A percentile compares a stretch with the other conserved stretches of the same genome.
These are phyloP conservation scores for Chalciporus chontae DNA, from an alignment of 768 basidiomycete genomes.

Conservation along the genomic window DNA sequence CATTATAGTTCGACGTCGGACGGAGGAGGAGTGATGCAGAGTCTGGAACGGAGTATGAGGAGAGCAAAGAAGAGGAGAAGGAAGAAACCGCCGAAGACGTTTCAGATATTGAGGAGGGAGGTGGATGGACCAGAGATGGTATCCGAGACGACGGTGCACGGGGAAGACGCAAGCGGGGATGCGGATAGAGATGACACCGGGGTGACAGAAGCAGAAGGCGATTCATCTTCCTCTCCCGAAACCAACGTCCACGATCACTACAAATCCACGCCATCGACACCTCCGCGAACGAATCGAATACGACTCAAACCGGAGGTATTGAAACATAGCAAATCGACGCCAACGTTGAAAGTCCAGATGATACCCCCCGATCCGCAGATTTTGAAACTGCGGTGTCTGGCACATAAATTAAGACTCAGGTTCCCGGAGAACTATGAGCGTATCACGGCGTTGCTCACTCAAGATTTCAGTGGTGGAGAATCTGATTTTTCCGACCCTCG, in stretches of 20 bases:
- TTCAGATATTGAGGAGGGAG: slow-evolving; percentile 28
- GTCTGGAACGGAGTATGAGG: slow-evolving; percentile 37
- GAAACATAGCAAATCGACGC: slow-evolving; percentile 47
- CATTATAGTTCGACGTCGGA: slow-evolving; percentile 36
- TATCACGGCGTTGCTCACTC: slow-evolving; percentile 30
- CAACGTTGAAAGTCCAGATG: slow-evolving; percentile 37
- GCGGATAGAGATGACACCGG: slow-evolving; percentile 24
- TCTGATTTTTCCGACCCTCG: slow-evolving; percentile 34
- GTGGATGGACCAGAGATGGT: slow-evolving; percentile 17
- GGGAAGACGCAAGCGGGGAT: slow-evolving; percentile 24
- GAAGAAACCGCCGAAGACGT: slow-evolving; percentile 31
- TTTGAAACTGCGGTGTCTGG: slow-evolving; percentile 50
- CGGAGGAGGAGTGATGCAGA: slow-evolving; percentile 34
- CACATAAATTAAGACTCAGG: slow-evolving; percentile 50
- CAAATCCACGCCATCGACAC: slow-evolving; percentile 31
- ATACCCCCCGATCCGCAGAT: slow-evolving; percentile 46
- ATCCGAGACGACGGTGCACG: slow-evolving; percentile 22
- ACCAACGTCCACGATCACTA: slow-evolving; percentile 7
- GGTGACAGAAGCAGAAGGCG: slow-evolving; percentile 16
- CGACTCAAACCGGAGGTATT: slow-evolving; percentile 25
- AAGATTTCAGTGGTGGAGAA: slow-evolving; percentile 34
- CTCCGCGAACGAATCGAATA: slow-evolving; percentile 21
- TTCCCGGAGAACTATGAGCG: slow-evolving; percentile 51
- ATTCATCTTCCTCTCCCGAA: slow-evolving; percentile 30
- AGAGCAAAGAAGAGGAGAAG: slow-evolving; percentile 37